A percentile compares a stretch with the other conserved stretches of the same genome.
Evolutionary conservation across 2,329 filamentous ascomycete species (phyloP).

Genomic region (Graphilbum fragrans): DNA sequence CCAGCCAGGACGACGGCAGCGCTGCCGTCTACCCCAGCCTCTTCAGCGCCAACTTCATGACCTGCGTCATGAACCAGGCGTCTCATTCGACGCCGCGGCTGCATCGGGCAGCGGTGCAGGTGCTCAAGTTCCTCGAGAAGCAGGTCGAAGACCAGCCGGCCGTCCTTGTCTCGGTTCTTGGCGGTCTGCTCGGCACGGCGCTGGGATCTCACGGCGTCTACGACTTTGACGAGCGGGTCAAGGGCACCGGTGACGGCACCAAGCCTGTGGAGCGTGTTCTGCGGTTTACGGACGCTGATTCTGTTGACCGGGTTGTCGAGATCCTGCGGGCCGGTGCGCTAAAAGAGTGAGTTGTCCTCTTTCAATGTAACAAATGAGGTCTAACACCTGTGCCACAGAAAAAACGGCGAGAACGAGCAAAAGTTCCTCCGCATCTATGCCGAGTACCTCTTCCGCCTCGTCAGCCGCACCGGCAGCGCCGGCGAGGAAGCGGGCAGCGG

Average conservation of each 20-base stretch:
- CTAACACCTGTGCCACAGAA: too few species aligned
- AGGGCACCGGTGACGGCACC: constrained; percentile 30
- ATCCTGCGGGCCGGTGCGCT: constrained; percentile 27
- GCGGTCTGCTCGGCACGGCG: constrained; percentile 47
- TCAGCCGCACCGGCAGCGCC: constrained; percentile 23
- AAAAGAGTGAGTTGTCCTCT: constrained; percentile 7
- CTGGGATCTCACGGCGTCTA: constrained; percentile 48
- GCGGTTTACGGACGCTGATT: constrained; percentile 41
- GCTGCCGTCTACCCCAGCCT: constrained; percentile 40
- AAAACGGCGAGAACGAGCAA: constrained; percentile 20
- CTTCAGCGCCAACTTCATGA: constrained; percentile 75
- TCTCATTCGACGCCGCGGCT: constrained; percentile 66
- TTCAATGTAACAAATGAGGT: not conserved
- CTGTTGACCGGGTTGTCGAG: constrained; percentile 40
- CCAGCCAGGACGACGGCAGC: constrained; percentile 20
- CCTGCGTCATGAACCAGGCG: constrained; percentile 72
- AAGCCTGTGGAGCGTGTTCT: constrained; percentile 73
- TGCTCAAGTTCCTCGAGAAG: constrained; percentile 57
- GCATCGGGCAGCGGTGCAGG: constrained; percentile 65
- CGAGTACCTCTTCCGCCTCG: constrained; percentile 40
- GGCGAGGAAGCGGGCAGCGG: constrained; percentile 17
- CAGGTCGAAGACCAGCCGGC: constrained; percentile 49
- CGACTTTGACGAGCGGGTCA: constrained; percentile 78
- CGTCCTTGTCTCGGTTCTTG: constrained; percentile 48
- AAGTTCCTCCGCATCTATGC: constrained; percentile 37